Evolutionary conservation across 257 asterid species (phyloP).

Genomic region (Solanum lycopersicoides): DNA sequence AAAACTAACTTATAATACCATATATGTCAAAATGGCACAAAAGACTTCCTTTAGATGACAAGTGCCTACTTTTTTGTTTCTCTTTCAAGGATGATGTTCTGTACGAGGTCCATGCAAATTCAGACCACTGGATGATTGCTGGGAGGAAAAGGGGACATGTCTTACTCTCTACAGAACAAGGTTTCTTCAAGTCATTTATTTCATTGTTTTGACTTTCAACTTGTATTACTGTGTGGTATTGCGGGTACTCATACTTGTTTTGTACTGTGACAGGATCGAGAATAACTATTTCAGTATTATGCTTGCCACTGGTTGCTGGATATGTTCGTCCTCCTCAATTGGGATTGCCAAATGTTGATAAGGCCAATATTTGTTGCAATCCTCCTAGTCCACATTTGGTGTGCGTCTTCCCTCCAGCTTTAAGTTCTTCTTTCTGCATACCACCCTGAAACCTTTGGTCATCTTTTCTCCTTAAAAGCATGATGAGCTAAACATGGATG

Average conservation of each 20-base stretch:
- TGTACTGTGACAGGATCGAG: constrained; percentile 56
- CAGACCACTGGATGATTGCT: constrained; percentile 98
- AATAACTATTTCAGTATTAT: constrained; percentile 59
- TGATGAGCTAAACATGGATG: not conserved
- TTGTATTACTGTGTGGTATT: not conserved
- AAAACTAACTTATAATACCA: not conserved
- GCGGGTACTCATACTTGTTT: not conserved
- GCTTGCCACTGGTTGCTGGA: constrained; percentile 93
- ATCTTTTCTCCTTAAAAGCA: not conserved
- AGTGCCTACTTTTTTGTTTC: not conserved
- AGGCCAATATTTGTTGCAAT: constrained; percentile 76
- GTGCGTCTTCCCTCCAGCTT: constrained; percentile 79
- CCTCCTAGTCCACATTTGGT: constrained; percentile 96
- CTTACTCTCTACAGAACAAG: constrained; percentile 70
- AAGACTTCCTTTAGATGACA: not conserved
- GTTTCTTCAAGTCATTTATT: constrained; percentile 12
- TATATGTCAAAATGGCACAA: not conserved
- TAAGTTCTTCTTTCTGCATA: constrained; percentile 88
- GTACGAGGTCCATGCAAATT: constrained; percentile 69
- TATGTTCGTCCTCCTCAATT: constrained; percentile 91
- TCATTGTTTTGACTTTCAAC: not conserved
- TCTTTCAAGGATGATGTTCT: constrained; percentile 61
- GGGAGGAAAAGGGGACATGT: constrained; percentile 88
- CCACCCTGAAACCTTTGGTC: constrained; percentile 31
- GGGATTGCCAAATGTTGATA: constrained; percentile 58